Evolutionary conservation across 495 filamentous ascomycete species (phyloP).

Genomic region (Hypoxylon perforatum): DNA sequence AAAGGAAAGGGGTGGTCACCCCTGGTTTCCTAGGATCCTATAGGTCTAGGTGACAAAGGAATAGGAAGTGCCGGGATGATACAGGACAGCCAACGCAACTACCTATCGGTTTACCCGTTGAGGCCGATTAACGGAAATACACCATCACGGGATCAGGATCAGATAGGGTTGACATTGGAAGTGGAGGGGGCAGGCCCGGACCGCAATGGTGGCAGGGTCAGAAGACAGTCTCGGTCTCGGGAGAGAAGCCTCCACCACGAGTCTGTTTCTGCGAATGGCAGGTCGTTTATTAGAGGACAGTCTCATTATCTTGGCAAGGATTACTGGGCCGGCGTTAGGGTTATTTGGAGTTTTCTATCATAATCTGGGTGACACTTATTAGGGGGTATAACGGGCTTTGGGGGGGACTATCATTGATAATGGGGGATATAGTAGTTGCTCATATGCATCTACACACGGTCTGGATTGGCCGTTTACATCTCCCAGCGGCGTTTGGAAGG

Average conservation of each 20-base stretch:
- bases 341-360: slow-evolving; percentile 27
- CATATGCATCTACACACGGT: slow-evolving; percentile 9
- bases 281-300: slow-evolving; percentile 24
- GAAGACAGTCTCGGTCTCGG: background rate
- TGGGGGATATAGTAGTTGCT: slow-evolving; percentile 22
- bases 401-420: slow-evolving; percentile 14
- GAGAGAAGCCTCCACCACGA: slow-evolving; percentile 5
- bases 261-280: slow-evolving; percentile 24
- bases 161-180: slow-evolving; percentile 15
- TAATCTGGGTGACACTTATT: slow-evolving; percentile 25
- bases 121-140: slow-evolving; percentile 6
- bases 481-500: slow-evolving; percentile 18
- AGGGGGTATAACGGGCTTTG: slow-evolving; percentile 11
- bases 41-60: slow-evolving; percentile 20
- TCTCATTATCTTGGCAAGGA: slow-evolving; percentile 32
- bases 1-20: slow-evolving; percentile 17
- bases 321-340: slow-evolving; percentile 30
- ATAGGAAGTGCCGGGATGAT: too few species aligned
- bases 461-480: slow-evolving; percentile 16
- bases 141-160: slow-evolving; percentile 9
- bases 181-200: slow-evolving; percentile 17
- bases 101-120: background rate
- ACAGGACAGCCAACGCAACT: too few species aligned
- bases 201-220: slow-evolving; percentile 17
- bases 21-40: slow-evolving; percentile 16